Evolutionary conservation across 2,329 filamentous ascomycete species (phyloP).

Genomic region (Cladosporium phlei): DNA sequence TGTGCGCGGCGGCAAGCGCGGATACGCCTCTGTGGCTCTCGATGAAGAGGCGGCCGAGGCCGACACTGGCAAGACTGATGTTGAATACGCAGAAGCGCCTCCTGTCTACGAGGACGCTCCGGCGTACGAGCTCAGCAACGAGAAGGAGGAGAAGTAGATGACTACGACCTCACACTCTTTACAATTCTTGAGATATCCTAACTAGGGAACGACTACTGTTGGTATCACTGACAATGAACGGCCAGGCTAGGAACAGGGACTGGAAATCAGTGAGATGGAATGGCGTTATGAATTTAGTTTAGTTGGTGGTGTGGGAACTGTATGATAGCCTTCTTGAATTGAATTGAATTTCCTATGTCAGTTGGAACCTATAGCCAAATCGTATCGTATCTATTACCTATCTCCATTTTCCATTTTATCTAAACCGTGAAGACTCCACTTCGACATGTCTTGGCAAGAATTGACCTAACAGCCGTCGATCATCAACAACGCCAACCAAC

Average conservation of each 20-base stretch:
- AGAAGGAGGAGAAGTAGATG: slow-evolving; percentile 16
- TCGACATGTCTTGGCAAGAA: neutral
- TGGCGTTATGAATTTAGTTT: slow-evolving; percentile 4
- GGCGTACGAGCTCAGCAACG: slow-evolving; percentile 25
- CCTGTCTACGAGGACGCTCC: slow-evolving; percentile 33
- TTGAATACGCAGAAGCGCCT: slow-evolving; percentile 22
- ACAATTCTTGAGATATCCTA: too few relatives aligned
- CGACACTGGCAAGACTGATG: neutral
- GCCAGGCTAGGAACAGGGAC: neutral
- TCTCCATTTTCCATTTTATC: neutral
- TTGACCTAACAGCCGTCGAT: slow-evolving; percentile 1
- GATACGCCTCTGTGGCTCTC: slow-evolving; percentile 27
- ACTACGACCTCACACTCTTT: neutral
- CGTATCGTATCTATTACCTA: neutral
- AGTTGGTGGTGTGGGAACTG: neutral
- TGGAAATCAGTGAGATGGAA: neutral
- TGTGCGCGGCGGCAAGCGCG: slow-evolving; percentile 42
- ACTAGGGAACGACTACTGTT: too few relatives aligned
- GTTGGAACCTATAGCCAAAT: too few relatives aligned
- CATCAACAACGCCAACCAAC: slow-evolving; percentile 2
- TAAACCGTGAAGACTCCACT: neutral
- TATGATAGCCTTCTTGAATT: slow-evolving; percentile 11
- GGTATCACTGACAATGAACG: neutral
- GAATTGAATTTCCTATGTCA: slow-evolving; percentile 2
- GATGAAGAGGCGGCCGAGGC: slow-evolving; percentile 17